Evolutionary conservation across 371 early-diverging fungal genomes (phyloP).

Genomic region (Gilbertella persicaria): DNA sequence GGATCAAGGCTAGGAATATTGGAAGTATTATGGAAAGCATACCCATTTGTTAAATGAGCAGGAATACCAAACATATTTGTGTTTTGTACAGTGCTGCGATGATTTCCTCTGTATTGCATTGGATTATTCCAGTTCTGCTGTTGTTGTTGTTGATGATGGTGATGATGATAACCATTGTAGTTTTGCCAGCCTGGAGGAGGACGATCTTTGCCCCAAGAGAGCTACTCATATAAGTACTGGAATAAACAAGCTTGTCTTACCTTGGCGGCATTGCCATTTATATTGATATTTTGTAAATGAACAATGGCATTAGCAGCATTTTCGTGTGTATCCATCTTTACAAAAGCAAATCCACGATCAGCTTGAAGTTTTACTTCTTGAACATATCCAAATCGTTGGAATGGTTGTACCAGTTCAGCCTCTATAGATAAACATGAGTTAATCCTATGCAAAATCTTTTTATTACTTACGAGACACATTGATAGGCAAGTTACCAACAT

Average conservation of each 20-base stretch:
- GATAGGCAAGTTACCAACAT: constrained; percentile 84
- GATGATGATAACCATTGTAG: constrained; percentile 20
- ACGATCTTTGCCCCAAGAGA: constrained; percentile 91
- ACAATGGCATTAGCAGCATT: constrained; percentile 87
- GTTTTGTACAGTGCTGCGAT: constrained; percentile 12
- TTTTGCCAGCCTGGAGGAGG: constrained; percentile 28
- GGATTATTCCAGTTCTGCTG: constrained; percentile 24
- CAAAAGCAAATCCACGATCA: constrained; percentile 91
- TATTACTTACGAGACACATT: constrained; percentile 23
- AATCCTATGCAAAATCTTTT: neutral
- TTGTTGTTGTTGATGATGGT: constrained; percentile 10
- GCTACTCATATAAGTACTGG: constrained; percentile 19
- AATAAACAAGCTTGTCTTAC: constrained; percentile 6
- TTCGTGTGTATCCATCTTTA: constrained; percentile 90
- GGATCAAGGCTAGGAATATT: constrained; percentile 21
- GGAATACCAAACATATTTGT: constrained; percentile 18
- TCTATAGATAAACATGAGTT: constrained; percentile 2
- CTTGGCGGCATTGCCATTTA: constrained; percentile 76
- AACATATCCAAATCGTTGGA: constrained; percentile 78
- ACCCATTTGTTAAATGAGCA: constrained; percentile 20
- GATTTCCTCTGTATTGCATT: constrained; percentile 12
- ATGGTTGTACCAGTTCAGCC: constrained; percentile 36
- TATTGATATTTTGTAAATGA: constrained; percentile 69
- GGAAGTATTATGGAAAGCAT: constrained; percentile 20
- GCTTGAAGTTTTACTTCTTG: constrained; percentile 81